Conservation (phyloP, 352 stramenopile genomes). For the Phytophthora ramorum region DNA sequence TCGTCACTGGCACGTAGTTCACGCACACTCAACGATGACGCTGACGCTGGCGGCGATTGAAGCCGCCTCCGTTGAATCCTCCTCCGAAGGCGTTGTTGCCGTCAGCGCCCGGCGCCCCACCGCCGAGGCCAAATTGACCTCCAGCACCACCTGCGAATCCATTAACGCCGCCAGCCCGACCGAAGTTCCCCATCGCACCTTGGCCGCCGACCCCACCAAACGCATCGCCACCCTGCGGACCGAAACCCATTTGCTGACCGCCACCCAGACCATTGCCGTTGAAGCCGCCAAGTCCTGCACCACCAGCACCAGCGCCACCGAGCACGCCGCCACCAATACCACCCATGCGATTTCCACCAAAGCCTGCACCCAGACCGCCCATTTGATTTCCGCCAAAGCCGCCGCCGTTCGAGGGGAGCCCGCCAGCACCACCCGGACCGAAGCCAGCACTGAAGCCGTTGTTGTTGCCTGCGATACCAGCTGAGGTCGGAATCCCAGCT, state of each 20-base stretch:
- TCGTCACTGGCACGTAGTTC: too few relatives aligned
- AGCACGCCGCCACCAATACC: slow-evolving; percentile 9
- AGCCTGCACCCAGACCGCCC: slow-evolving; percentile 3
- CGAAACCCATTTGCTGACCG: slow-evolving; percentile 13
- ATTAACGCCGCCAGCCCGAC: background rate
- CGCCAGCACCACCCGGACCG: slow-evolving; percentile 4
- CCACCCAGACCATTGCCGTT: slow-evolving; percentile 6
- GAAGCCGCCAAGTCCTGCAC: slow-evolving; percentile 5
- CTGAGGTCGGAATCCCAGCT: background rate
- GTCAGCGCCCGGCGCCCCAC: background rate
- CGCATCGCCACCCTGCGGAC: slow-evolving; percentile 8
- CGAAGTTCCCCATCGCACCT: slow-evolving; percentile 6
- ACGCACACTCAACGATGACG: background rate
- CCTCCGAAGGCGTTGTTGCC: background rate
- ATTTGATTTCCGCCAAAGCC: slow-evolving; percentile 11
- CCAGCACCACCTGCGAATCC: background rate
- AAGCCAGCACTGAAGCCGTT: slow-evolving; percentile 12
- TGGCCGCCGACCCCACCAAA: slow-evolving; percentile 9
- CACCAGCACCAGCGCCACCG: background rate
- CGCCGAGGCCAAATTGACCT: slow-evolving; percentile 5
- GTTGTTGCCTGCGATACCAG: background rate
- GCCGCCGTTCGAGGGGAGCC: background rate
- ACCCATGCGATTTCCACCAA: slow-evolving; percentile 22
- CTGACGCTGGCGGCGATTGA: slow-evolving; percentile 2
- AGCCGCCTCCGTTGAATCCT: background rate